phyloP scores from a whole-genome alignment of 108 stramenopile species.

The Nannochloropsis gaditana region DNA sequence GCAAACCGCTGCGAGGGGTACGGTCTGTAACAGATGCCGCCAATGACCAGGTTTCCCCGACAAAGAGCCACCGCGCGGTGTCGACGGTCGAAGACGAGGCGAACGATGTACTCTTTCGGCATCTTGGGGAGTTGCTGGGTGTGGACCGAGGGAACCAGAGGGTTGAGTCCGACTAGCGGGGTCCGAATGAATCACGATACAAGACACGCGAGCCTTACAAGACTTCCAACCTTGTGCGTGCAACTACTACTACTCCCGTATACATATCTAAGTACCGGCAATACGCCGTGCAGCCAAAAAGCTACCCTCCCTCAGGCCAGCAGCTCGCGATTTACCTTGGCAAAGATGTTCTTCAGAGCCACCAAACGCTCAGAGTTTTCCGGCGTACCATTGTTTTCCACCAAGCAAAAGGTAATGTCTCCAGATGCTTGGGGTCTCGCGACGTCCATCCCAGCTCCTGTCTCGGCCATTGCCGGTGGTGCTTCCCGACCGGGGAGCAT shows the following conservation, averaged over 20 bases:
- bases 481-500: neutral
- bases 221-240: too few relatives aligned
- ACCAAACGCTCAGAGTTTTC: constrained; percentile 10
- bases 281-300: too few relatives aligned
- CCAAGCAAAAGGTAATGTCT: neutral
- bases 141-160: too few relatives aligned
- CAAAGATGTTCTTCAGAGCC: neutral
- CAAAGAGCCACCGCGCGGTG: constrained; percentile 79
- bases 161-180: too few relatives aligned
- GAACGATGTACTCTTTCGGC: constrained; percentile 91
- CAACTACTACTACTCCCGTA: too few relatives aligned
- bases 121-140: constrained; percentile 92
- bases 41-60: constrained; percentile 76
- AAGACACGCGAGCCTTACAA: too few relatives aligned
- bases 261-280: too few relatives aligned
- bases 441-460: neutral
- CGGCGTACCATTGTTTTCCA: constrained; percentile 10
- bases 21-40: constrained; percentile 90
- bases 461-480: neutral
- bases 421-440: neutral
- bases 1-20: constrained; percentile 79
- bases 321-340: neutral
- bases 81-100: constrained; percentile 89
- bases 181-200: too few relatives aligned
- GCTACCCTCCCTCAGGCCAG: too few relatives aligned